Conservation (phyloP, 208 protist species). For the Lotmaria passim region DNA sequence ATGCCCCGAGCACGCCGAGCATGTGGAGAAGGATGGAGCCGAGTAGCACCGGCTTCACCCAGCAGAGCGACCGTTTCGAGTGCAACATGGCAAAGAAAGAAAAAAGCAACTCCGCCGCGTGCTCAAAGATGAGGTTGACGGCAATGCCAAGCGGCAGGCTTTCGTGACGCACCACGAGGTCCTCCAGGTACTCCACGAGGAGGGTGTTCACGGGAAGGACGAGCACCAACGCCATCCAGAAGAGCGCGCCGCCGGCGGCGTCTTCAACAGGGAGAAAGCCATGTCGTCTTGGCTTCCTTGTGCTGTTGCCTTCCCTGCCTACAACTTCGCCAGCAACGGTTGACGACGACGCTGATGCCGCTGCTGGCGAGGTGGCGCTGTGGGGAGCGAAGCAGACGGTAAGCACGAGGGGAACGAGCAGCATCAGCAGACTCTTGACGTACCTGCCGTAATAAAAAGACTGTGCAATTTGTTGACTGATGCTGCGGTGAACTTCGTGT, state of each 20-base stretch:
- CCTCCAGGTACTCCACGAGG: conserved; percentile 59
- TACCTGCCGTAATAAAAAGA: conserved; percentile 29
- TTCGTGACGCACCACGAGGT: conserved; percentile 56
- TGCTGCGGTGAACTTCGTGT: conserved; percentile 25
- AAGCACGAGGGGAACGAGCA: conserved; percentile 30
- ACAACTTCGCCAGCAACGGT: no score
- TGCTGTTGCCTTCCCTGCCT: neutral
- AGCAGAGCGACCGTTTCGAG: conserved; percentile 43
- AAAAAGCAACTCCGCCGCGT: conserved; percentile 63
- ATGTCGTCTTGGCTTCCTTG: neutral
- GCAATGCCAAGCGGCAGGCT: conserved; percentile 46
- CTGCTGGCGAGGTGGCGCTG: neutral
- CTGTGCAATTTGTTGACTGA: conserved; percentile 24
- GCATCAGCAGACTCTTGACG: conserved; percentile 35
- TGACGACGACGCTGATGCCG: neutral
- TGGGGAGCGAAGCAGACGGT: conserved; percentile 6
- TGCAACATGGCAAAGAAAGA: conserved; percentile 44
- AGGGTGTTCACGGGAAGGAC: conserved; percentile 39
- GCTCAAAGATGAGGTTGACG: conserved; percentile 67
- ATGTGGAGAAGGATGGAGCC: conserved; percentile 74
- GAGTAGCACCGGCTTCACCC: conserved; percentile 60
- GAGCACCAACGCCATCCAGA: conserved; percentile 37
- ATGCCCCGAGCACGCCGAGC: conserved; percentile 62
- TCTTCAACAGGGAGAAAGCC: conserved; percentile 9
- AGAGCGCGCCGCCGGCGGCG: conserved; percentile 11